These are phyloP conservation scores for Penicillium ucsense DNA, from an alignment of 495 filamentous ascomycete species.

Conservation along the genomic window DNA sequence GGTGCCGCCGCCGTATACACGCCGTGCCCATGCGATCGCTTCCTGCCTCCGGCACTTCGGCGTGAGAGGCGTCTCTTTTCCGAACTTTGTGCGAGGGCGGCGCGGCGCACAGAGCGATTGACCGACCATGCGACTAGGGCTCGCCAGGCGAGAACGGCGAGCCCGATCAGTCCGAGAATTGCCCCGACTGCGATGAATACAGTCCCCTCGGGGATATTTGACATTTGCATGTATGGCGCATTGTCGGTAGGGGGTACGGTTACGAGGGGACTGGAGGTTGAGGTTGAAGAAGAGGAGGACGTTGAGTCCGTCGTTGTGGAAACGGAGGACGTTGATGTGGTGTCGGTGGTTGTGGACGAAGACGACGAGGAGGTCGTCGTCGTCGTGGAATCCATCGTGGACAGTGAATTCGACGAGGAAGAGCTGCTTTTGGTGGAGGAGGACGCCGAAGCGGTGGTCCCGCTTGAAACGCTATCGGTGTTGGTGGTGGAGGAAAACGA, in stretches of 20 bases:
- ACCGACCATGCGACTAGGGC: slow-evolving; percentile 83
- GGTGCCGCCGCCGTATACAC: slow-evolving; percentile 25
- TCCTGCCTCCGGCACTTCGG: slow-evolving; percentile 40
- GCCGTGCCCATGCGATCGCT: slow-evolving; percentile 17
- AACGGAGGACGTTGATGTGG: slow-evolving; percentile 14
- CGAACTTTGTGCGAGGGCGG: slow-evolving; percentile 60
- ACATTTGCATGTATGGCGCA: slow-evolving; percentile 93
- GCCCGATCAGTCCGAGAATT: slow-evolving; percentile 69
- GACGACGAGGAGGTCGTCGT: slow-evolving; percentile 14
- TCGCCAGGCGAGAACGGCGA: slow-evolving; percentile 78
- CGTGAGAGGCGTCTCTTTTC: slow-evolving; percentile 54
- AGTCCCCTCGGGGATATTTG: slow-evolving; percentile 84
- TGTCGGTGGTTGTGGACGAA: slow-evolving; percentile 9
- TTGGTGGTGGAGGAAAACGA: not conserved
- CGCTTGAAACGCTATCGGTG: slow-evolving; percentile 16
- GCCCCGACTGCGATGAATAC: slow-evolving; percentile 94
- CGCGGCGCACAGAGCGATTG: slow-evolving; percentile 75
- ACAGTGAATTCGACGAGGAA: slow-evolving; percentile 3
- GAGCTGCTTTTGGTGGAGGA: slow-evolving; percentile 9
- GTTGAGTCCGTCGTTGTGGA: slow-evolving; percentile 21
- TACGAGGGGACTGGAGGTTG: slow-evolving; percentile 28
- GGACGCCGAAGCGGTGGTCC: slow-evolving; percentile 9
- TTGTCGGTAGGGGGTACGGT: slow-evolving; percentile 70
- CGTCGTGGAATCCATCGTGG: slow-evolving; percentile 18
- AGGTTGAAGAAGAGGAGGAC: slow-evolving; percentile 19